Conservation (phyloP, 1,284 basidiomycete genomes). For the Moesziomyces sp. region DNA sequence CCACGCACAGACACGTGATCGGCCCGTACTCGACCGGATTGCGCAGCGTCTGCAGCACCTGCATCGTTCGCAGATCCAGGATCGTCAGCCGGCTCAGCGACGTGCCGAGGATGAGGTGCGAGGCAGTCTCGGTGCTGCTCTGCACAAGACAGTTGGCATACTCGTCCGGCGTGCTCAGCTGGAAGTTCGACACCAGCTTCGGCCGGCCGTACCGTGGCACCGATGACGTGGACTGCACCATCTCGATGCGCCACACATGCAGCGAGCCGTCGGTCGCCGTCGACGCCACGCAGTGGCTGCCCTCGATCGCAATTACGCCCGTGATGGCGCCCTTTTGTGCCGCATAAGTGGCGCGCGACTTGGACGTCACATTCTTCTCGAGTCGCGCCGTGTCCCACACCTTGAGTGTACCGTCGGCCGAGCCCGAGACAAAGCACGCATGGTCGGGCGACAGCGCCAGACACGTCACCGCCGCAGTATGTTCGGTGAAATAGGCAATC, state of each 20-base stretch:
- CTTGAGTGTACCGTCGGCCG: slow-evolving; percentile 84
- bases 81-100: slow-evolving; percentile 80
- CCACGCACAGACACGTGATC: slow-evolving; percentile 84
- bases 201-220: slow-evolving; percentile 69
- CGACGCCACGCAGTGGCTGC: slow-evolving; percentile 69
- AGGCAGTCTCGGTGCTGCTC: slow-evolving; percentile 38
- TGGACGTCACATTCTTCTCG: slow-evolving; percentile 76
- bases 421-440: slow-evolving; percentile 89
- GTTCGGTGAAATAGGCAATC: slow-evolving; percentile 69
- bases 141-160: slow-evolving; percentile 65
- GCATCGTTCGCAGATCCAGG: slow-evolving; percentile 89
- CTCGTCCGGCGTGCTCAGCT: slow-evolving; percentile 64
- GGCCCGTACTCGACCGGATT: slow-evolving; percentile 88
- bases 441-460: slow-evolving; percentile 92
- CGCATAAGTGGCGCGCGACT: slow-evolving; percentile 68
- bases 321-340: slow-evolving; percentile 67
- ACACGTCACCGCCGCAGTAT: slow-evolving; percentile 73
- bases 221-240: slow-evolving; percentile 54
- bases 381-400: slow-evolving; percentile 84
- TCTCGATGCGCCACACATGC: slow-evolving; percentile 68
- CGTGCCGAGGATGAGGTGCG: slow-evolving; percentile 80
- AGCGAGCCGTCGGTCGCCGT: slow-evolving; percentile 68
- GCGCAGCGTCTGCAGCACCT: slow-evolving; percentile 78
- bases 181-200: slow-evolving; percentile 67
- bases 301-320: slow-evolving; percentile 64